Base-by-base conservation (phyloP, 2,329 filamentous ascomycete species). In the Fusarium brevicatenulatum region DNA sequence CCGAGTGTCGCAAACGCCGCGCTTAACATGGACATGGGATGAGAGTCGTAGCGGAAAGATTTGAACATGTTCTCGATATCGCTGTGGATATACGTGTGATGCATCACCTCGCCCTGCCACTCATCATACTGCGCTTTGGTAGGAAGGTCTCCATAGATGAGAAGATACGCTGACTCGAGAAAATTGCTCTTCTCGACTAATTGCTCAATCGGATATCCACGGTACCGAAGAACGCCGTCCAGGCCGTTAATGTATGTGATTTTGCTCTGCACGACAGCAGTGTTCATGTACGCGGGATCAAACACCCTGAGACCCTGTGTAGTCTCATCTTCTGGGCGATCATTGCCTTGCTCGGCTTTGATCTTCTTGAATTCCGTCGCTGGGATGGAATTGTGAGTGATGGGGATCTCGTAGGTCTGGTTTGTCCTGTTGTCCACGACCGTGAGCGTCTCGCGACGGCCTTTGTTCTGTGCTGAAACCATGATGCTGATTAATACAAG, bases 251-350 rank as follows among this genome's bases (percentile, higher is more conserved):
- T 87, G 80, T 87, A 87, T 34, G 85, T 87, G 75, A 87, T 87
- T 54, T 78, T 82, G 74, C 83, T 85, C 79, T 85, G 79, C 25
- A 87, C 82, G 4, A 86, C 86, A 23, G 85, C 85, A 4, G 86
- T 87, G 80, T 87, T 87, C 82, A 86, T 85, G 79, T 86, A 87
- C 6, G 83, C 86, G n/a, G 85, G 85, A 77, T 87, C 86, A 61
- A 82, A 86, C 40, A 87, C 81, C 28, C 85, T 78, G n/a, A 87
- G 82, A 16, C 86, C 86, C 72, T 87, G 85, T 15, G 80, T 80
- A 6, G 83, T 85, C 79, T 86, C 85, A 76, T 86, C 82, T 61
- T 86, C 84, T 15, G 81, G 75, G 23, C 83, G 81, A 71, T 82
- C 82, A 56, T 80, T 72, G 16, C 76, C 71, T 21, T 78, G 36